phyloP scores from a whole-genome alignment of 805 yeast species.

The Spathaspora gorwiae region DNA sequence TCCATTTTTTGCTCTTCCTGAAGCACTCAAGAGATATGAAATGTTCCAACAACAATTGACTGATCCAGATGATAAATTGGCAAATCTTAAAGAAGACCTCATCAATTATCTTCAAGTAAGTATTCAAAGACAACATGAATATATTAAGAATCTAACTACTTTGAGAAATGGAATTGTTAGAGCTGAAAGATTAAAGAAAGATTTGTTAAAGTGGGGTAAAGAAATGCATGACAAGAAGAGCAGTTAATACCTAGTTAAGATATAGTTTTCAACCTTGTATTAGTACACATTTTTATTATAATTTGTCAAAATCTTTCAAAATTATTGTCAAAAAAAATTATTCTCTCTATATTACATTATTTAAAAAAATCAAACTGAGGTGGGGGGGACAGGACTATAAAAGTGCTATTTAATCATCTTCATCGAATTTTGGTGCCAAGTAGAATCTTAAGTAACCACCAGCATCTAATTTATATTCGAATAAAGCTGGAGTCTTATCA shows the following conservation, averaged over 20 bases:
- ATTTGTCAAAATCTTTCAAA: background rate
- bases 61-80: slow-evolving; percentile 19
- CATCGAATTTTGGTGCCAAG: slow-evolving; percentile 97
- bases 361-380: too few species aligned
- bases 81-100: slow-evolving; percentile 60
- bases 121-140: slow-evolving; percentile 64
- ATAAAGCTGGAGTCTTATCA: slow-evolving; percentile 87
- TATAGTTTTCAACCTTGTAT: background rate
- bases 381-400: too few species aligned
- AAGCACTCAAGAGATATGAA: slow-evolving; percentile 30
- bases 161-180: slow-evolving; percentile 72
- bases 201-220: slow-evolving; percentile 75
- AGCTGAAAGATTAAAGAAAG: slow-evolving; percentile 70
- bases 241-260: slow-evolving; percentile 4
- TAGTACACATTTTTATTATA: background rate
- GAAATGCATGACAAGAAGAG: slow-evolving; percentile 61
- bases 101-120: slow-evolving; percentile 41
- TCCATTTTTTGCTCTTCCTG: slow-evolving; percentile 56
- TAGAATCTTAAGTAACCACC: slow-evolving; percentile 93
- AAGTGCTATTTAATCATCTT: slow-evolving; percentile 53
- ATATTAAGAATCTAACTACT: slow-evolving; percentile 68
- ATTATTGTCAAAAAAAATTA: too few species aligned
- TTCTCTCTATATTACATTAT: too few species aligned
- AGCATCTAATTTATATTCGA: slow-evolving; percentile 79
- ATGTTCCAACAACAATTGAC: slow-evolving; percentile 19